Percentiles rank a stretch among this genome's conserved stretches.
phyloP scores from a whole-genome alignment of 768 basidiomycete species.

The Serendipita sp. region DNA sequence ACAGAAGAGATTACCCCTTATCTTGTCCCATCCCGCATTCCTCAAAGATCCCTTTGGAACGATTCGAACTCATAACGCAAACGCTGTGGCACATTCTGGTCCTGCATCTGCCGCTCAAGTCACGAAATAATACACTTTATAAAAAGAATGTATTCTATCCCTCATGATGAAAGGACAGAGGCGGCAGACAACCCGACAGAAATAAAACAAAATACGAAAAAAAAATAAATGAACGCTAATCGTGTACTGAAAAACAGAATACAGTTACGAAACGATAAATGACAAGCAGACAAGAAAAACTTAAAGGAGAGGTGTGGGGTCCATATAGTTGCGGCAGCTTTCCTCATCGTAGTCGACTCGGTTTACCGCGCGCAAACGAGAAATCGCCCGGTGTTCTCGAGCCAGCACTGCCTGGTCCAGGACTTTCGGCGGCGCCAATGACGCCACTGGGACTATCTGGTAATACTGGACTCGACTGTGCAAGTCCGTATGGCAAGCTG shows the following conservation, averaged over 20 bases:
- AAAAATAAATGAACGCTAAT: too few relatives aligned
- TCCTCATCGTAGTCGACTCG: neutral
- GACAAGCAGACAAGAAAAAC: too few relatives aligned
- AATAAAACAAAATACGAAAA: too few relatives aligned
- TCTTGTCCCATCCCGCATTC: neutral
- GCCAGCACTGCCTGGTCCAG: too few relatives aligned
- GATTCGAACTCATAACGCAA: neutral
- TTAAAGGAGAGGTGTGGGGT: too few relatives aligned
- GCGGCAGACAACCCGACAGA: too few relatives aligned
- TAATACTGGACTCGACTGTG: neutral
- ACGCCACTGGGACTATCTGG: neutral
- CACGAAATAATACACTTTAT: too few relatives aligned
- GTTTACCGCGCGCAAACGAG: neutral
- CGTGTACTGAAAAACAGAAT: too few relatives aligned
- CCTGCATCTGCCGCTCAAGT: neutral
- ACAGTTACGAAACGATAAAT: too few relatives aligned
- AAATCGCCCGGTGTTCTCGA: neutral
- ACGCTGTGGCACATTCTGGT: neutral
- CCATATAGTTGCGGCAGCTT: too few relatives aligned
- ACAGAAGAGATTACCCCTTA: neutral
- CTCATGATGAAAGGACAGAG: too few relatives aligned
- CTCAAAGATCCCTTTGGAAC: conserved; percentile 1
- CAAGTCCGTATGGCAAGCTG: neutral
- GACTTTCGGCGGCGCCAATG: neutral
- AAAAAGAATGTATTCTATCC: too few relatives aligned